Conservation (phyloP, 352 stramenopile species). For the Phytophthora litchii region DNA sequence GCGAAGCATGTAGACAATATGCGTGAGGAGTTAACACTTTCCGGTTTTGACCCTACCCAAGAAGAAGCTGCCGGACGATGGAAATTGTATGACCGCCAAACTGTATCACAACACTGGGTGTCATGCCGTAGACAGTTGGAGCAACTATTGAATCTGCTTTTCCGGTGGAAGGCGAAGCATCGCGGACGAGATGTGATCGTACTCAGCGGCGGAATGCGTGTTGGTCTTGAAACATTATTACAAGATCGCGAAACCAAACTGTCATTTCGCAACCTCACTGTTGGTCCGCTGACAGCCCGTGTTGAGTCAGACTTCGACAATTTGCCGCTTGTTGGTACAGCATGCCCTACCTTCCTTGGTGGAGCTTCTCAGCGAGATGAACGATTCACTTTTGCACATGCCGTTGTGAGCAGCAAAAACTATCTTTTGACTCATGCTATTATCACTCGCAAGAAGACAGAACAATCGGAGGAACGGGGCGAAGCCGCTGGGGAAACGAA, state of each 20-base stretch:
- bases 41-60: slow-evolving; percentile 7
- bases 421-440: slow-evolving; percentile 54
- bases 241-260: slow-evolving; percentile 53
- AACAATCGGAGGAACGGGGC: background rate
- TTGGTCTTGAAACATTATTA: slow-evolving; percentile 70
- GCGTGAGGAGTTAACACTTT: slow-evolving; percentile 35
- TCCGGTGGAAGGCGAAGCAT: slow-evolving; percentile 79
- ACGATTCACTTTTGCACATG: slow-evolving; percentile 64
- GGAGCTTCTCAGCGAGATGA: slow-evolving; percentile 37
- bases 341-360: slow-evolving; percentile 56
- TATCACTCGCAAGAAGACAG: slow-evolving; percentile 26
- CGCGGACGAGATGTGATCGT: slow-evolving; percentile 70
- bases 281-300: slow-evolving; percentile 59
- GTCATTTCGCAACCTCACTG: slow-evolving; percentile 61
- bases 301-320: slow-evolving; percentile 53
- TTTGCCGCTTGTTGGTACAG: slow-evolving; percentile 50
- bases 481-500: slow-evolving; percentile 15
- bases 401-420: slow-evolving; percentile 54
- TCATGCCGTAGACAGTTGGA: slow-evolving; percentile 70
- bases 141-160: slow-evolving; percentile 70
- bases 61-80: slow-evolving; percentile 35
- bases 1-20: slow-evolving; percentile 48
- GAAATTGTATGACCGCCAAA: slow-evolving; percentile 64
- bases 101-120: slow-evolving; percentile 69
- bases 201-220: slow-evolving; percentile 67